These are phyloP conservation scores for Saccharomycopsis fibuligera DNA, from an alignment of 805 yeast species.

Conservation along the genomic window DNA sequence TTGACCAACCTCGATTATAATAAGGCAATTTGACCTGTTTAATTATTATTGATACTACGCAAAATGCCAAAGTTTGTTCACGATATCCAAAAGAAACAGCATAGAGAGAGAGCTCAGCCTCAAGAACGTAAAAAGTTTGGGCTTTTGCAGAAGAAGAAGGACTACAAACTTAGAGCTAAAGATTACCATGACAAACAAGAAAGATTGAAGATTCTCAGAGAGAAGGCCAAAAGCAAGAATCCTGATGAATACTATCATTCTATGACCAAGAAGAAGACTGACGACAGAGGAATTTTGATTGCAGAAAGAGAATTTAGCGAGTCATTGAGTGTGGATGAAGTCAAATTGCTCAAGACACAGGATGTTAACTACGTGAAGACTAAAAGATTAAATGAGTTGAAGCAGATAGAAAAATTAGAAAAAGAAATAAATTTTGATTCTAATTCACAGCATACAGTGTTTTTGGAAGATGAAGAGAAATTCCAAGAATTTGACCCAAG, in stretches of 20 bases:
- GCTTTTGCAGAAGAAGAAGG: conserved; percentile 87
- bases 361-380: conserved; percentile 83
- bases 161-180: conserved; percentile 64
- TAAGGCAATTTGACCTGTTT: too few species aligned
- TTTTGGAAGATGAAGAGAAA: conserved; percentile 60
- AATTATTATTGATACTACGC: too few species aligned
- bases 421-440: conserved; percentile 44
- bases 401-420: conserved; percentile 49
- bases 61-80: conserved; percentile 76
- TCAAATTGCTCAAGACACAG: conserved; percentile 79
- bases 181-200: conserved; percentile 56
- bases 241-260: conserved; percentile 97
- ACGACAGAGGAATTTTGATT: conserved; percentile 59
- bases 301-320: conserved; percentile 50
- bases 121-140: conserved; percentile 69
- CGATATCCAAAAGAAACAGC: conserved; percentile 93
- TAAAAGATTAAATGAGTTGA: conserved; percentile 60
- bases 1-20: too few species aligned
- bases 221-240: conserved; percentile 67
- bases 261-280: conserved; percentile 69
- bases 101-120: conserved; percentile 88
- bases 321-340: conserved; percentile 63
- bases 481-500: conserved; percentile 58
- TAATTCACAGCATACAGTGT: conserved; percentile 77
- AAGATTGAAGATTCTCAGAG: conserved; percentile 59